Percentiles rank a stretch among this genome's conserved stretches.
phyloP scores from a whole-genome alignment of 352 stramenopile species.

The Phytophthora megakarya region DNA sequence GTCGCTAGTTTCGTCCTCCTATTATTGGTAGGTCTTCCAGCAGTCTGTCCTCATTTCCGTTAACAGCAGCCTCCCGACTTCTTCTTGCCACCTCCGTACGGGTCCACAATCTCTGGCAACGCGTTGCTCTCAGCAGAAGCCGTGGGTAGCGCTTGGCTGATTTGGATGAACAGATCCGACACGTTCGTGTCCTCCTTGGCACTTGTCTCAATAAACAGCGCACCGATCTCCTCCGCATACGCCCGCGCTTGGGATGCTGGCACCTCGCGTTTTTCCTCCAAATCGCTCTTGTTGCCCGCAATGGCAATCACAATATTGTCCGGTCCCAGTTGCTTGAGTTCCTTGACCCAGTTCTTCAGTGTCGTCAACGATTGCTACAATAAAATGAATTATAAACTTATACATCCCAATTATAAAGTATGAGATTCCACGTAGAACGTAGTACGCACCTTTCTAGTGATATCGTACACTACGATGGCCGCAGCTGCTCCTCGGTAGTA shows the following conservation, averaged over 20 bases:
- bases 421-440: neutral
- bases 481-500: constrained; percentile 98
- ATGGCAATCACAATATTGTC: constrained; percentile 96
- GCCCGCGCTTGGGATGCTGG: constrained; percentile 80
- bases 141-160: constrained; percentile 81
- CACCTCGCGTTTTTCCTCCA: constrained; percentile 91
- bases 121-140: constrained; percentile 80
- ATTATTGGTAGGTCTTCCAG: constrained; percentile 12
- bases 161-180: constrained; percentile 92
- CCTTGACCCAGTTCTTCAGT: constrained; percentile 96
- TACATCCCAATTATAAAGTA: neutral
- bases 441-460: constrained; percentile 92
- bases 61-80: constrained; percentile 85
- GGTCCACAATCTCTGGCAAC: constrained; percentile 85
- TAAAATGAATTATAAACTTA: constrained; percentile 1
- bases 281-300: constrained; percentile 94
- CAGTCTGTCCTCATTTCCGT: neutral
- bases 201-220: constrained; percentile 94
- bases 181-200: constrained; percentile 95
- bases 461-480: constrained; percentile 98
- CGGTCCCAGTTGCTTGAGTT: constrained; percentile 91
- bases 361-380: constrained; percentile 89
- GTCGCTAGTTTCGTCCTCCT: constrained; percentile 19
- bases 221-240: constrained; percentile 93
- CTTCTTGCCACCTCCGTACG: constrained; percentile 83